Base-by-base conservation (phyloP, 2,329 filamentous ascomycete species). In the Botrytis porri region DNA sequence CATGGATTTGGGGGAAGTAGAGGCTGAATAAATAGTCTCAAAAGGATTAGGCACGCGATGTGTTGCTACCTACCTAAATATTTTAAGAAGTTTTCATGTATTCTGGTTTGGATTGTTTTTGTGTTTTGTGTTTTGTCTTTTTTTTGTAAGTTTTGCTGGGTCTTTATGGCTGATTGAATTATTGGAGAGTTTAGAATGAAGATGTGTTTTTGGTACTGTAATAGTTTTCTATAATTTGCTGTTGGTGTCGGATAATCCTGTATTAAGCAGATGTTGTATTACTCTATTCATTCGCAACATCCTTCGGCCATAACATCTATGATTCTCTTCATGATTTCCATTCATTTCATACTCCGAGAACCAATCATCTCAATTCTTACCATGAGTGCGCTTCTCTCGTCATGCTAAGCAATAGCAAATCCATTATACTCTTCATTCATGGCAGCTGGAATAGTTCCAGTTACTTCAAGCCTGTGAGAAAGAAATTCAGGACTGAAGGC, bases 11-110 rank as follows among this genome's bases (percentile, higher is more conserved):
- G 6, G 25, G 16, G 22, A 5, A n/a, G 45, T 51, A 25, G 16
- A 51, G 12, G 48, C 25, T 6, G 6, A n/a, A 4, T 8, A 12
- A n/a, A 4, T 8, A 51, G 22, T 12, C 10, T 51, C n/a, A 3
- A 1, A 14, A n/a, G 48, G 0, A n/a, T n/a, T 16, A 14, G 48
- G 2, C 22, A 3, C 0, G 25, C 10, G 5, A 14, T 54, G 14
- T 12, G 41, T 16, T 12, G 25, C 12, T 7, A 54, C 1, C 0
- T n/a, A 7, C 25, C 4, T 54, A 7, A 6, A n/a, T 5, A 51
- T n/a, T n/a, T 51, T n/a, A n/a, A 54, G 5, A n/a, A 7, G 25
- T 7, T 54, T n/a, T 7, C 6, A 25, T 54, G 14, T 9, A n/a
- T 16, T 29, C 14, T 54, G 51, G n/a, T 6, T 8, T 29, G 0